Percentiles rank a stretch among this genome's conserved stretches.
Conservation (phyloP, 345 rosid species). For the Kandelia obovata region DNA sequence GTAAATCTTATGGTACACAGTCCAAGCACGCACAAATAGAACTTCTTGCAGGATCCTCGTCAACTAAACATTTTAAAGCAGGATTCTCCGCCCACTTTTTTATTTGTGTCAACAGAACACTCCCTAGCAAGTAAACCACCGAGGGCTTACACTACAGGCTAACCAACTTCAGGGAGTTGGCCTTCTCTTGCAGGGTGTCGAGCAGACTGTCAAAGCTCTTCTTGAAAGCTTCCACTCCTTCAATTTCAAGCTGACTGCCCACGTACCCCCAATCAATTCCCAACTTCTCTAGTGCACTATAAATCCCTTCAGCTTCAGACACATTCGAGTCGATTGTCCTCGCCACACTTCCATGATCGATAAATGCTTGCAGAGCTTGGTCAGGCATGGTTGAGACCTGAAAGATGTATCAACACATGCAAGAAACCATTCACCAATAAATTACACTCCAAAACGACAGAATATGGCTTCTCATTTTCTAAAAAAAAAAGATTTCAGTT, state of each 20-base stretch:
- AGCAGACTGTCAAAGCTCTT: constrained; percentile 93
- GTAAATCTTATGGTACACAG: constrained; percentile 20
- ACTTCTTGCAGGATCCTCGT: constrained; percentile 4
- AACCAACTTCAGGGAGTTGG: constrained; percentile 71
- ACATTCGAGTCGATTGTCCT: constrained; percentile 89
- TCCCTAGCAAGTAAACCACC: constrained; percentile 4
- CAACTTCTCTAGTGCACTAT: constrained; percentile 92
- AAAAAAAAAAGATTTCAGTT: background rate
- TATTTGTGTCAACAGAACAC: constrained; percentile 11
- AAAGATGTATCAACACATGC: constrained; percentile 1
- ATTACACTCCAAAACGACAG: background rate
- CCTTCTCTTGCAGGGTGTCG: constrained; percentile 91
- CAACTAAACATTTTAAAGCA: constrained; percentile 15
- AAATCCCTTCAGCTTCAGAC: constrained; percentile 91
- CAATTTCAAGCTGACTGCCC: constrained; percentile 77
- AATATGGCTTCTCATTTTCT: background rate
- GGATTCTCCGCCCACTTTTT: constrained; percentile 31
- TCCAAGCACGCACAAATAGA: background rate
- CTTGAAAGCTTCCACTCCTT: constrained; percentile 93
- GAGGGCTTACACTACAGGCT: constrained; percentile 44
- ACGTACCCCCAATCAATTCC: constrained; percentile 85
- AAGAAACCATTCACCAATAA: background rate
- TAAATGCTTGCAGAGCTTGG: constrained; percentile 90
- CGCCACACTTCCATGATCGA: constrained; percentile 74
- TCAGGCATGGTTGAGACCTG: constrained; percentile 99